Conservation (phyloP, 192 early-diverging fungal species). For the Coemansia sp. region DNA sequence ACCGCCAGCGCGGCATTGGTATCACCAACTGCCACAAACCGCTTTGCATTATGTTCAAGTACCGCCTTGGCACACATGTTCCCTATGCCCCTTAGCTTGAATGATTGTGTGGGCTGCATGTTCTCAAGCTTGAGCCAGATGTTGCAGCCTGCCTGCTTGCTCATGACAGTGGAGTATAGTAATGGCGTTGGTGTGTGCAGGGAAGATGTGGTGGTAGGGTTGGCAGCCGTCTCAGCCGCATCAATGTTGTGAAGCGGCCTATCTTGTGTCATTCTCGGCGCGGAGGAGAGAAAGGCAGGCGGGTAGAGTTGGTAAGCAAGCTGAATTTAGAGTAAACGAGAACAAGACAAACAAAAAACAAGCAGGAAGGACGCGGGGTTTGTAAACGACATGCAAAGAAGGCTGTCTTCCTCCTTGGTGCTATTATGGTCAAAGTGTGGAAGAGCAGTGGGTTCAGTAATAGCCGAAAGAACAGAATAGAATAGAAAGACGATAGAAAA, state of each 20-base stretch:
- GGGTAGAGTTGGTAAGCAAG: neutral
- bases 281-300: neutral
- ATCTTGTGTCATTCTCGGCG: neutral
- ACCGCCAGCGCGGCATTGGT: conserved; percentile 68
- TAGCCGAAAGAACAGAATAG: neutral
- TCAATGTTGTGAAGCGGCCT: neutral
- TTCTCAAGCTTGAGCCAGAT: conserved; percentile 76
- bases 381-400: neutral
- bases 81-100: conserved; percentile 75
- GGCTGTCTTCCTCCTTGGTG: too few species aligned
- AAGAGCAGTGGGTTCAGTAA: neutral
- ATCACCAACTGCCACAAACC: conserved; percentile 62
- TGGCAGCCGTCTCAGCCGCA: neutral
- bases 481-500: neutral
- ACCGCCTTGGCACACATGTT: conserved; percentile 59
- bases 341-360: neutral
- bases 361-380: neutral
- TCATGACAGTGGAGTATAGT: conserved; percentile 46
- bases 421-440: too few species aligned
- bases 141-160: conserved; percentile 57
- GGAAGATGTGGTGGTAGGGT: neutral
- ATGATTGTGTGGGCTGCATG: conserved; percentile 75
- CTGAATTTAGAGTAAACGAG: neutral
- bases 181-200: conserved; percentile 45
- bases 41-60: conserved; percentile 46